Percentiles rank a stretch among this genome's conserved stretches.
These are phyloP conservation scores for Trametes coccinea DNA, from an alignment of 768 basidiomycete species.

Conservation along the genomic window DNA sequence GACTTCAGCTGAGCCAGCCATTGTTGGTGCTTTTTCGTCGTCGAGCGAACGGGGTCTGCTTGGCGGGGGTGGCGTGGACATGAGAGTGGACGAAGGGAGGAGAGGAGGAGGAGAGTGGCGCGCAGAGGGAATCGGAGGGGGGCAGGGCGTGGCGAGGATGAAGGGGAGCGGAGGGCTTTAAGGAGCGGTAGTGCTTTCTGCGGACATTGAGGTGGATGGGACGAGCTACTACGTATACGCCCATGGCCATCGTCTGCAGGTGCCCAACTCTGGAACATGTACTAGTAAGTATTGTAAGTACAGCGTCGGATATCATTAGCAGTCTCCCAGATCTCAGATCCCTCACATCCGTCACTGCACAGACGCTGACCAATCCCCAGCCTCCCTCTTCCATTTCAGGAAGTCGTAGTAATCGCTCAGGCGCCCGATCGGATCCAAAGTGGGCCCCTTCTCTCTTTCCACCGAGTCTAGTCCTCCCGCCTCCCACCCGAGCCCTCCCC, in stretches of 20 bases:
- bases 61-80: not conserved
- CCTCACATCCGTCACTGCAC: no score
- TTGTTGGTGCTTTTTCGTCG: not conserved
- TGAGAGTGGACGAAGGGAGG: not conserved
- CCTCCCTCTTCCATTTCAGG: not conserved
- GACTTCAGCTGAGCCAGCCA: not conserved
- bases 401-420: not conserved
- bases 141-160: not conserved
- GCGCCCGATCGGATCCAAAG: not conserved
- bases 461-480: not conserved
- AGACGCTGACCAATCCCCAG: not conserved
- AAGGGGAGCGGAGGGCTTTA: no score
- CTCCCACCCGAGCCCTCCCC: not conserved
- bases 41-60: not conserved
- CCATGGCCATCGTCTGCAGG: no score
- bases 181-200: no score
- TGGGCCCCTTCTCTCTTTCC: not conserved
- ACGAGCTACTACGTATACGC: no score
- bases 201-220: no score
- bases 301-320: no score
- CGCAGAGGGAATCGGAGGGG: not conserved
- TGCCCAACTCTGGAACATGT: no score
- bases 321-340: not conserved
- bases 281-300: no score
- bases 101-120: not conserved